A percentile compares a stretch with the other conserved stretches of the same genome.
These are phyloP conservation scores for Aspergillus pseudoterreus DNA, from an alignment of 2,329 filamentous ascomycete species.

Conservation along the genomic window DNA sequence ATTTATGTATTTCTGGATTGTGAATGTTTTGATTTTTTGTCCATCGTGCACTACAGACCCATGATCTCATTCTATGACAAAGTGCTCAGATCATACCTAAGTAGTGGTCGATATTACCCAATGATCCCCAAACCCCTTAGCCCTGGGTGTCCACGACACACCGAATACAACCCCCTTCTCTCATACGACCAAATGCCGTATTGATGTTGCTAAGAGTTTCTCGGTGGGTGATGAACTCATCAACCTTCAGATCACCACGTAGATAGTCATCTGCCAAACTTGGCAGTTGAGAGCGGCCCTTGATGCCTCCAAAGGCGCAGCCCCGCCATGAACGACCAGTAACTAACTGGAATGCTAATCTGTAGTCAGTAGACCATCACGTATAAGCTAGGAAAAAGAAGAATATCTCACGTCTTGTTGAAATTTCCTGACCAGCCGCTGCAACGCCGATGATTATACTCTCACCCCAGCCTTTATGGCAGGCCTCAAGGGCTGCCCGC, in stretches of 20 bases:
- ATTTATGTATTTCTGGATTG: no score
- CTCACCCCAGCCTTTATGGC: slow-evolving; percentile 99
- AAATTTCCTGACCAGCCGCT: slow-evolving; percentile 91
- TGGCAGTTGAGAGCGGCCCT: slow-evolving; percentile 87
- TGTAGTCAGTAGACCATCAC: background rate
- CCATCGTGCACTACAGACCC: no score
- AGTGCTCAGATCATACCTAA: no score
- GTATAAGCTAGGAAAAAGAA: background rate
- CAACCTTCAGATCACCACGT: slow-evolving; percentile 85
- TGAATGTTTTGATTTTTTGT: no score
- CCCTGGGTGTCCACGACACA: slow-evolving; percentile 70
- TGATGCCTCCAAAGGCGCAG: slow-evolving; percentile 94
- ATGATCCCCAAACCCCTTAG: no score
- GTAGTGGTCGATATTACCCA: no score
- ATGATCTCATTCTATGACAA: no score
- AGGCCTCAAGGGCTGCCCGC: slow-evolving; percentile 91
- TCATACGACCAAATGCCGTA: slow-evolving; percentile 85
- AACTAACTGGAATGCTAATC: slow-evolving; percentile 87
- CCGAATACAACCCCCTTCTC: slow-evolving; percentile 91
- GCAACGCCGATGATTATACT: slow-evolving; percentile 97
- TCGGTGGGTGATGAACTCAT: slow-evolving; percentile 97
- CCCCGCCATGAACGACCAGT: slow-evolving; percentile 96
- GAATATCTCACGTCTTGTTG: slow-evolving; percentile 71
- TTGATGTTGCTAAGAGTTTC: slow-evolving; percentile 80
- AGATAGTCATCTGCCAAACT: slow-evolving; percentile 85